Evolutionary conservation across 306 rosid genomes (phyloP).

Genomic region (Ceratonia siliqua): DNA sequence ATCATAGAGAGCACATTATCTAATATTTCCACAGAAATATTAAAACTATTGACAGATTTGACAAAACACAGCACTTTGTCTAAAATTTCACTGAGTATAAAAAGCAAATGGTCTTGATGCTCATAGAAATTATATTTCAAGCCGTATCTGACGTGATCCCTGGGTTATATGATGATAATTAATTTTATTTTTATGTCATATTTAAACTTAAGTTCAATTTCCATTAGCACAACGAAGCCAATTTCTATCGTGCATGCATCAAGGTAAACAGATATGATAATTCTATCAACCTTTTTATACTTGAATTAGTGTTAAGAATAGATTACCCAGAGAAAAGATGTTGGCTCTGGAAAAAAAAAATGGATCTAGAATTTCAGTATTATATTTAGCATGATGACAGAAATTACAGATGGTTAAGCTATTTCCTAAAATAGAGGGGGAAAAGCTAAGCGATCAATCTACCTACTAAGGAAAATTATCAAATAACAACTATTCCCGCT

Average conservation of each 20-base stretch:
- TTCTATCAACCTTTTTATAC: not conserved
- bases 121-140: slow-evolving; percentile 15
- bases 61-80: not conserved
- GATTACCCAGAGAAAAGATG: not conserved
- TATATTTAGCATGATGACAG: not conserved
- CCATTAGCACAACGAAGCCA: too few species aligned
- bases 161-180: not conserved
- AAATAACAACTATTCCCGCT: not conserved
- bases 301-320: not conserved
- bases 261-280: not conserved
- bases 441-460: not conserved
- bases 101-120: not conserved
- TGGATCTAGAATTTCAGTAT: not conserved
- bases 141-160: not conserved
- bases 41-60: not conserved
- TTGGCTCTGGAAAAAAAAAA: not conserved
- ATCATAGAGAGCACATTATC: not conserved
- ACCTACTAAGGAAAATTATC: not conserved
- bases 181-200: not conserved
- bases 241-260: not conserved
- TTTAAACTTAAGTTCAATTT: not conserved
- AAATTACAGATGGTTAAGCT: not conserved
- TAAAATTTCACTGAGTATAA: not conserved
- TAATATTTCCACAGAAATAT: not conserved
- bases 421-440: not conserved